Evolutionary conservation across 805 yeast genomes (phyloP).

Genomic region (Pichia scutulata): DNA sequence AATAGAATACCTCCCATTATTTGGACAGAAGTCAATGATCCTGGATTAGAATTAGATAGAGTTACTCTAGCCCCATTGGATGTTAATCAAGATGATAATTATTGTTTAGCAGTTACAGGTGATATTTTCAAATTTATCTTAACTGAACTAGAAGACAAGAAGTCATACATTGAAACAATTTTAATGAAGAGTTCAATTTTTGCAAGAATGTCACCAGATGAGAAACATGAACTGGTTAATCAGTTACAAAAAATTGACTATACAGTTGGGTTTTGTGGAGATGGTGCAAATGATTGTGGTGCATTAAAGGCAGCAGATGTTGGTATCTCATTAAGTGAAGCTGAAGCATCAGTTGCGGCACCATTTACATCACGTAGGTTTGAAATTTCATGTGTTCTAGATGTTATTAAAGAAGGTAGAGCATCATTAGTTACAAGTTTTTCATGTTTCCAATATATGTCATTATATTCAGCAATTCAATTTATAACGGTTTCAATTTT

Average conservation of each 20-base stretch:
- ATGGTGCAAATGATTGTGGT: constrained; percentile 99
- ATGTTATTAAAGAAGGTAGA: constrained; percentile 89
- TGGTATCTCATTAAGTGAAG: constrained; percentile 92
- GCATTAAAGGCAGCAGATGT: constrained; percentile 97
- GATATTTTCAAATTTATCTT: constrained; percentile 78
- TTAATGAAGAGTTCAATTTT: constrained; percentile 69
- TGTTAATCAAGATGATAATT: constrained; percentile 31
- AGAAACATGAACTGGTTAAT: constrained; percentile 90
- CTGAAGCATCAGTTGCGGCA: constrained; percentile 98
- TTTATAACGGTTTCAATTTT: constrained; percentile 79
- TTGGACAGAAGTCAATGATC: constrained; percentile 67
- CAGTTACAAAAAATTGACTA: constrained; percentile 79
- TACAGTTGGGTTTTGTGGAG: constrained; percentile 96
- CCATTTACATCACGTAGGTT: constrained; percentile 90
- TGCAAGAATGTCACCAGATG: constrained; percentile 99
- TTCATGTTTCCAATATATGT: constrained; percentile 97
- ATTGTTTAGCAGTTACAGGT: constrained; percentile 82
- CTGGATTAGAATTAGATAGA: constrained; percentile 51
- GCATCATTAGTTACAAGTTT: constrained; percentile 92
- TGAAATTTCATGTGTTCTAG: constrained; percentile 87
- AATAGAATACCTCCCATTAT: constrained; percentile 28
- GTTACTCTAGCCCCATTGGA: constrained; percentile 48
- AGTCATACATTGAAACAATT: constrained; percentile 41
- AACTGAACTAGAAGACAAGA: constrained; percentile 39
- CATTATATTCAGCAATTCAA: constrained; percentile 93